Evolutionary conservation across 1,284 basidiomycete genomes (phyloP).

Genomic region (Meira nashicola): DNA sequence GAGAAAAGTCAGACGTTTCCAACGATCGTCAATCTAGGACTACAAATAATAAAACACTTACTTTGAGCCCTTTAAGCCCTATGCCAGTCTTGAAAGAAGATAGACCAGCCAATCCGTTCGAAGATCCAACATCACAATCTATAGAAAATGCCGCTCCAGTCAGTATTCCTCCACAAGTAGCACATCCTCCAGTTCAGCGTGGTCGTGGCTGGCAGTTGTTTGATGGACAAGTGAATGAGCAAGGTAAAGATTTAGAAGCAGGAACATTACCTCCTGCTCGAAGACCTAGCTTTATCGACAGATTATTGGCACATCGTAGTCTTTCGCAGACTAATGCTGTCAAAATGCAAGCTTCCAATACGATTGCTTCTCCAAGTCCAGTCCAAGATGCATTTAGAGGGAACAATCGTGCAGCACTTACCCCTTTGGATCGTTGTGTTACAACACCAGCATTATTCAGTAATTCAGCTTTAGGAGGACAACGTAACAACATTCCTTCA

Average conservation of each 20-base stretch:
- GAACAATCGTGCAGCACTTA: not conserved
- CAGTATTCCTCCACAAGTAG: not conserved
- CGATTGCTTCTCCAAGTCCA: not conserved
- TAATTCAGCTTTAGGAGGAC: not conserved
- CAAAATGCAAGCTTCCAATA: too few species aligned
- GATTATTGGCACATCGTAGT: constrained; percentile 1
- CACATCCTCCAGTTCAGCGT: not conserved
- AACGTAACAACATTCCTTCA: not conserved
- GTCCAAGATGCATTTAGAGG: not conserved
- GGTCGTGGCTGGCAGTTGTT: constrained; percentile 2
- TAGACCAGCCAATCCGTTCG: not conserved
- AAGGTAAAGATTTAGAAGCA: constrained; percentile 4
- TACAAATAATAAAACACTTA: not conserved
- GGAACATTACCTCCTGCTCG: constrained; percentile 18
- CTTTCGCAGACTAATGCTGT: too few species aligned
- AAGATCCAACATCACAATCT: not conserved
- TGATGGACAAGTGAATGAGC: constrained; percentile 1
- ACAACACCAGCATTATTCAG: too few species aligned
- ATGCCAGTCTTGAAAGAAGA: not conserved
- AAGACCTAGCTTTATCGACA: constrained; percentile 8
- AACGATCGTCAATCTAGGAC: not conserved
- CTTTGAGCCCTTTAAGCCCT: not conserved
- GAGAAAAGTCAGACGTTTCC: too few species aligned
- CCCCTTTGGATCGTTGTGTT: too few species aligned
- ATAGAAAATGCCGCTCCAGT: not conserved